phyloP scores from a whole-genome alignment of 2,329 filamentous ascomycete genomes.

The Trichoderma koningii region DNA sequence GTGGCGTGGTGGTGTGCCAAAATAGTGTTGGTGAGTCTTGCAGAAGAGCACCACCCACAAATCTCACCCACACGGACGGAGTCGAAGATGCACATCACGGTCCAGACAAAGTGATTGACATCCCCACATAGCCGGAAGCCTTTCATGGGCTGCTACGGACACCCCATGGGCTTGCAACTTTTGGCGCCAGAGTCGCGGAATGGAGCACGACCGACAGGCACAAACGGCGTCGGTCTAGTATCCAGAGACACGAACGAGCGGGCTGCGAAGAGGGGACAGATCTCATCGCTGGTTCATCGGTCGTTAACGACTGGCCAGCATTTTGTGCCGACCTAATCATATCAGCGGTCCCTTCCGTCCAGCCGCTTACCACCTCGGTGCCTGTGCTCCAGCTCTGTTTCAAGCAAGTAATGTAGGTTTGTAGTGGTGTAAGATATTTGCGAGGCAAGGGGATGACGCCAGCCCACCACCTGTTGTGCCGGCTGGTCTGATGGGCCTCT shows the following conservation, averaged over 20 bases:
- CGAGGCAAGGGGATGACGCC: slow-evolving; percentile 9
- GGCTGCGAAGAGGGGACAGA: slow-evolving; percentile 18
- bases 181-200: neutral
- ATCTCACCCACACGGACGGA: slow-evolving; percentile 27
- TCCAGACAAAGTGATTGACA: slow-evolving; percentile 29
- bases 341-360: slow-evolving; percentile 27
- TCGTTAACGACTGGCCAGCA: slow-evolving; percentile 24
- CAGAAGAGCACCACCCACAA: slow-evolving; percentile 22
- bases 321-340: slow-evolving; percentile 21
- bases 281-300: slow-evolving; percentile 26
- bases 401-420: neutral
- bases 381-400: neutral
- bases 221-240: slow-evolving; percentile 14
- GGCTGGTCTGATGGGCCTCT: slow-evolving; percentile 1
- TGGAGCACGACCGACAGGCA: slow-evolving; percentile 10
- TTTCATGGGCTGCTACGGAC: neutral
- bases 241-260: slow-evolving; percentile 25
- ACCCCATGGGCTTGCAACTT: neutral
- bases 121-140: slow-evolving; percentile 22
- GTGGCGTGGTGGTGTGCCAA: slow-evolving; percentile 19
- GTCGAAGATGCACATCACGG: slow-evolving; percentile 28
- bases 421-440: no score
- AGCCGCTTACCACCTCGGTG: slow-evolving; percentile 20
- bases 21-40: slow-evolving; percentile 22
- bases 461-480: slow-evolving; percentile 5